Evolutionary conservation across 768 basidiomycete species (phyloP).

Genomic region (Serendipita indica): DNA sequence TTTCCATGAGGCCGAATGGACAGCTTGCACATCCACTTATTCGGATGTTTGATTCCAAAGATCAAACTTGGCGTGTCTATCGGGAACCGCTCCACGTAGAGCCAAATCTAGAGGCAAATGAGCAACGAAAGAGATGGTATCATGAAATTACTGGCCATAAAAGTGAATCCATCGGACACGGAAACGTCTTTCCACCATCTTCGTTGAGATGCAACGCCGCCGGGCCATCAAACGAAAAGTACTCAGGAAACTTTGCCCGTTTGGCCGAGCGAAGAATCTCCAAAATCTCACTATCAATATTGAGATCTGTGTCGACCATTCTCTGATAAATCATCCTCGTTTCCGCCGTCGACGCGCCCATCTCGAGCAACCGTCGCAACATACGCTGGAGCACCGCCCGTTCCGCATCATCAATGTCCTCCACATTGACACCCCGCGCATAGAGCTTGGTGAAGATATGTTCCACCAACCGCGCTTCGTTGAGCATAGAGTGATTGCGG

Average conservation of each 20-base stretch:
- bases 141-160: constrained; percentile 32
- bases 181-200: constrained; percentile 37
- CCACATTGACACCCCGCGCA: neutral
- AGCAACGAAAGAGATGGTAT: neutral
- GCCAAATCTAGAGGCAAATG: constrained; percentile 28
- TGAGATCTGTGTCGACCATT: neutral
- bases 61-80: constrained; percentile 22
- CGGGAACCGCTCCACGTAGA: constrained; percentile 33
- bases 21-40: constrained; percentile 29
- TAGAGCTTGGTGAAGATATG: constrained; percentile 29
- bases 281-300: constrained; percentile 26
- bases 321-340: constrained; percentile 48
- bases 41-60: constrained; percentile 25
- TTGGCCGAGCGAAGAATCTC: constrained; percentile 57
- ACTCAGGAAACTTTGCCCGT: constrained; percentile 64
- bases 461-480: constrained; percentile 39
- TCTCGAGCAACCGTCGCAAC: constrained; percentile 52
- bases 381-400: constrained; percentile 39
- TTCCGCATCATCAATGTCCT: constrained; percentile 11
- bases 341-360: constrained; percentile 53
- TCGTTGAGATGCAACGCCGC: constrained; percentile 38
- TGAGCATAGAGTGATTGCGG: constrained; percentile 54
- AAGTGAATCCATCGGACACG: constrained; percentile 45
- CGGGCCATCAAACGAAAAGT: constrained; percentile 50
- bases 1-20: constrained; percentile 40